These are phyloP conservation scores for Boletales sp. DNA, from an alignment of 768 basidiomycete genomes.

Conservation along the genomic window DNA sequence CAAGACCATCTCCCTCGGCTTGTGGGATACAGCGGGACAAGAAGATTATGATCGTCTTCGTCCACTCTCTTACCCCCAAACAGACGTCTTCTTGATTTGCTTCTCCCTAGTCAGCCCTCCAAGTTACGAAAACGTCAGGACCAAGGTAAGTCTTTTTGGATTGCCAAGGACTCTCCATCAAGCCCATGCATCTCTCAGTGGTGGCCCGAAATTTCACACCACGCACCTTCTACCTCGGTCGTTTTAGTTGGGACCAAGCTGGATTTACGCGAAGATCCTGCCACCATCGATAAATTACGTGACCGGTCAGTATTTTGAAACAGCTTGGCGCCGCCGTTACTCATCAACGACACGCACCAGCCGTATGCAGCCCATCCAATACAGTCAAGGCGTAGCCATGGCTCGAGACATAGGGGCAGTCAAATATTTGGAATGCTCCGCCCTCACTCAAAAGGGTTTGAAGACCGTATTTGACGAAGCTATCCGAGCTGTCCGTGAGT, in stretches of 20 bases:
- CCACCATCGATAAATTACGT: conserved; percentile 87
- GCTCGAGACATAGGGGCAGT: conserved; percentile 93
- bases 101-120: conserved; percentile 98
- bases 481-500: conserved; percentile 92
- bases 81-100: conserved; percentile 98
- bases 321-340: conserved; percentile 1
- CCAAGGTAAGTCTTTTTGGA: conserved; percentile 62
- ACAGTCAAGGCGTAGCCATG: conserved; percentile 87
- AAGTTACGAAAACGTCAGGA: conserved; percentile 97
- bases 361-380: conserved; percentile 93
- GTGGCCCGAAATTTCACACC: conserved; percentile 97
- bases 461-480: conserved; percentile 99
- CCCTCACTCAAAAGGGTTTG: conserved; percentile 95
- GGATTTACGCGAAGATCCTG: conserved; percentile 93
- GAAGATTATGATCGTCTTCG: conserved; percentile 98
- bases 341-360: conserved; percentile 35
- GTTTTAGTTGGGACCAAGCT: conserved; percentile 97
- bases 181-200: conserved; percentile 49
- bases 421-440: conserved; percentile 94
- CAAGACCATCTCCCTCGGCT: conserved; percentile 94
- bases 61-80: conserved; percentile 97
- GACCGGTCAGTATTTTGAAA: conserved; percentile 60
- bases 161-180: not conserved
- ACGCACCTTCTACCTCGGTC: conserved; percentile 90
- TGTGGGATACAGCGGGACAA: conserved; percentile 99